Conservation (phyloP, 495 filamentous ascomycete genomes). For the Penicillium antarcticum region DNA sequence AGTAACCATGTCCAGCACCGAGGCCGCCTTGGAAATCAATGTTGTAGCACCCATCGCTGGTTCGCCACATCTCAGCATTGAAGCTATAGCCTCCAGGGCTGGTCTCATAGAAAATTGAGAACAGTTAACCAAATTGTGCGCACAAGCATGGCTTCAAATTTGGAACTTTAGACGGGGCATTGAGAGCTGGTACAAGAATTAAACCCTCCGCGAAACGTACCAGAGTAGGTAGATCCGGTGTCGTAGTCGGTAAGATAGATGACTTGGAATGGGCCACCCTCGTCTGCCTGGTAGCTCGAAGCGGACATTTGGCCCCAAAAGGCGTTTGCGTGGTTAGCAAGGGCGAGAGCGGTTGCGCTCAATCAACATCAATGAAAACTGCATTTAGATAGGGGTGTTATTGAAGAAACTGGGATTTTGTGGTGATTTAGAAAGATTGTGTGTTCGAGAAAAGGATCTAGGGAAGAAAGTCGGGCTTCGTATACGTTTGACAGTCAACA, state of each 20-base stretch:
- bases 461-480: no score
- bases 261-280: slow-evolving; percentile 3
- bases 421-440: no score
- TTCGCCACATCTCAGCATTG: slow-evolving; percentile 3
- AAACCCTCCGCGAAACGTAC: slow-evolving; percentile 6
- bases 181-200: background rate
- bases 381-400: background rate
- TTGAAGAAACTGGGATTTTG: no score
- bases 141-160: no score
- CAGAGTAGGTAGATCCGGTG: slow-evolving; percentile 5
- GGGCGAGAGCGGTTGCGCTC: background rate
- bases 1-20: slow-evolving; percentile 4
- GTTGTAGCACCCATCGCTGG: slow-evolving; percentile 12
- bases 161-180: slow-evolving; percentile 1
- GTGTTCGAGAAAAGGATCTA: no score
- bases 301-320: slow-evolving; percentile 9
- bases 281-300: background rate
- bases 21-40: slow-evolving; percentile 11
- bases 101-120: slow-evolving; percentile 7
- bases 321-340: background rate
- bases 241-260: slow-evolving; percentile 9
- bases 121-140: background rate
- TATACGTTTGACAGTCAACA: no score
- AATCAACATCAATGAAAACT: background rate
- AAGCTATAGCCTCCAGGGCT: slow-evolving; percentile 6